phyloP scores from a whole-genome alignment of 148 eudicot genomes.

The Rhododendron ferrugineum region DNA sequence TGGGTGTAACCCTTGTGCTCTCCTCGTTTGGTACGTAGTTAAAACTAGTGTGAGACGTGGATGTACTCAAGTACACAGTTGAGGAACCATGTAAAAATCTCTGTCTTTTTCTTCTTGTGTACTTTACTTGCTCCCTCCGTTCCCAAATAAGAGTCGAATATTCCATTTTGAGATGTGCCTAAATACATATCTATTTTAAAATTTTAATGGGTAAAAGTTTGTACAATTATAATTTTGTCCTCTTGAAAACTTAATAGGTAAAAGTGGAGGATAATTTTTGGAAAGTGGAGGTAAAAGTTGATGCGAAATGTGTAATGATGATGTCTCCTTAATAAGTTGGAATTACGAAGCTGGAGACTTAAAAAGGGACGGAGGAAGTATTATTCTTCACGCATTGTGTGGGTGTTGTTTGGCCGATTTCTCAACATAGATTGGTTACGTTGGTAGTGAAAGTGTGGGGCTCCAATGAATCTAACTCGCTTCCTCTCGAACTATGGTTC shows the following conservation, averaged over 20 bases:
- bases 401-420: background rate
- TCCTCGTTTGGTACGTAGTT: background rate
- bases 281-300: background rate
- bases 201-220: background rate
- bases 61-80: background rate
- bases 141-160: background rate
- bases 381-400: background rate
- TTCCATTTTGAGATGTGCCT: background rate
- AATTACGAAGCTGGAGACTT: background rate
- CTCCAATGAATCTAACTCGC: too few species aligned
- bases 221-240: background rate
- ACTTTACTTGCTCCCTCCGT: background rate
- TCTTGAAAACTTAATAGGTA: background rate
- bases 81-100: background rate
- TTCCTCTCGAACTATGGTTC: too few species aligned
- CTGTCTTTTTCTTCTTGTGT: background rate
- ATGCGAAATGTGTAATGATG: background rate
- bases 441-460: too few species aligned
- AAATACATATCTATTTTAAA: too few species aligned
- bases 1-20: background rate
- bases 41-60: background rate
- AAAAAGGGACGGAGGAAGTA: background rate
- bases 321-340: background rate
- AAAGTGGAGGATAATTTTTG: background rate
- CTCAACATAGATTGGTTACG: background rate